Evolutionary conservation across 306 rosid species (phyloP), one percentile per base, ranked within the genome.

Genomic region (Medicago arabica): DNA sequence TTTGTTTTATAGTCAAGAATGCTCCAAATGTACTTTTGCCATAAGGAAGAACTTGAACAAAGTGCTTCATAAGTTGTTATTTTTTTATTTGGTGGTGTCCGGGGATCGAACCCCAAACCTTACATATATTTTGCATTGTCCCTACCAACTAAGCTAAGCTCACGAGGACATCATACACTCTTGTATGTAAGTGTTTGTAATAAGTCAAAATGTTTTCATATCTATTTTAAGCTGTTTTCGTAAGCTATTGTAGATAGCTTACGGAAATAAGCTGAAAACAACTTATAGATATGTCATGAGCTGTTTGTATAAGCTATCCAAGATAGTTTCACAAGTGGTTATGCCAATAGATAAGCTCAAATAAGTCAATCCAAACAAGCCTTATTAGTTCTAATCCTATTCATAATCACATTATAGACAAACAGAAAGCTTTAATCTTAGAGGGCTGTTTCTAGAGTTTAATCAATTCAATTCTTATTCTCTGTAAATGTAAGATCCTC

Each of bases 381-480:
- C 36, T 31, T 31, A 31, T 0, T 31, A 31, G 36, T 31, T 0
- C 36, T 31, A 31, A 31, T 6, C 53, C 68, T 51, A 18, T 49
- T 23, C 49, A 28, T 71, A 18, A 25, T 72, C 0, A n/a, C 53
- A 49, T 38, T 53, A 2, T 54, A 53, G 58, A 47, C 17, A 8
- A 9, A 67, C 11, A 14, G 10, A 57, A 61, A 71, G 63, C 41
- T 65, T n/a, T 75, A 23, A 44, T 38, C 23, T 36, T 62, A 39
- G 21, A 18, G 21, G 67, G 21, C 11, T 19, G 41, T 74, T 78
- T 68, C 71, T 74, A 57, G 47, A 62, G 17, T 83, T 68, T 31
- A 31, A 69, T 70, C 74, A 57, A 21, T 70, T 49, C 10, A 34
- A 15, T 60, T 73, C 69, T 43, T 54, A 23, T 54, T 78, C 8